Base-by-base conservation (phyloP, 2,329 filamentous ascomycete species). In the Talaromyces sp. region DNA sequence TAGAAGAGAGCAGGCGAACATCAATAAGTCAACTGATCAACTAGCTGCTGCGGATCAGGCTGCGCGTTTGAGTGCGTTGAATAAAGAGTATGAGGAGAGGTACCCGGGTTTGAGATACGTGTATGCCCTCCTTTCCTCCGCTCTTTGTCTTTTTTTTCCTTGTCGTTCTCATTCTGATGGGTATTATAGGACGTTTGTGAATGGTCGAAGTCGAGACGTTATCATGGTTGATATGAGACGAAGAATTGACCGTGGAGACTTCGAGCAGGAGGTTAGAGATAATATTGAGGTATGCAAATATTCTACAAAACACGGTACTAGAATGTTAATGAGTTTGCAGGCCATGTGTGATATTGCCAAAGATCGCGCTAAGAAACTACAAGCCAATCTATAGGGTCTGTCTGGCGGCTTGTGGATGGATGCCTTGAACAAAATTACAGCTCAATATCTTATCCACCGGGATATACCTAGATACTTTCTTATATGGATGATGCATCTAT, bases 261-360 rank as follows among this genome's bases (percentile, higher is more conserved):
- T 86, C 53, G 73, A 78, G 22, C 78, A 78, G 15, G 92, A 97
- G 75, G 83, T 91, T 61, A 71, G 77, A 57, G 89, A 89, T 64
- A 89, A 84, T 5, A 87, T 96, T 52, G 81, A 88, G 80, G 90
- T 91, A 75, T 63, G 81, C 67, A 36, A 25, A 40, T 21, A 35
- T 31, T 19, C 2, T 10, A 6, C 9, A 51, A n/a, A 35, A 15
- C 6, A 1, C 10, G 19, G 33, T 15, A 45, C 21, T n/a, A 5
- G 11, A 33, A 28, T 28, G 35, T 15, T 51, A 31, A 22, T 25
- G 10, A 22, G 8, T 51, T 17, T 25, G 41, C 59, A 91, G 88
- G 91, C 92, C 40, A 96, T 97, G 89, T 91, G 90, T 68, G 89
- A 91, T 66, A 97, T 97, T 68, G 92, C 92, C 31, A 82, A 84